Evolutionary conservation across 108 stramenopile species (phyloP), one percentile per base, ranked within the genome.

Genomic region (Skeletonema tropicum): DNA sequence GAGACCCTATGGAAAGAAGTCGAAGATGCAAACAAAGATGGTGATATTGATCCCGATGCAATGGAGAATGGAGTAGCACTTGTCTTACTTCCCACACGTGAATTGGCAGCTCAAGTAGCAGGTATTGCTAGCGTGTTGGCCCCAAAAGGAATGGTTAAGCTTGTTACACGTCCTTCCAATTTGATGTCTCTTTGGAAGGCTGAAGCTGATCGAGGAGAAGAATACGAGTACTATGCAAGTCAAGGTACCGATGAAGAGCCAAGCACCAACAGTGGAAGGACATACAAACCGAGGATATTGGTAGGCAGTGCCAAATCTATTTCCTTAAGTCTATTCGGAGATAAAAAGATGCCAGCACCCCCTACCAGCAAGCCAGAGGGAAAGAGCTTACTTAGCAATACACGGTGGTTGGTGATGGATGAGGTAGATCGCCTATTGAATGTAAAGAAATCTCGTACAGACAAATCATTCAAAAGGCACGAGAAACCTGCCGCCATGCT

Each of bases 31-130:
- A 63, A 52, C 11, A 66, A 39, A 17, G 78, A 61, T 29, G 49
- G 30, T 15, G 42, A 71, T 15, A 0, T 70, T 41, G 62, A 80
- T 32, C 64, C 78, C 25, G 68, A 82, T 57, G 84, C 76, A 19
- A 39, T 70, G 63, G 58, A 57, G 0, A 61, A 77, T 45, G 67
- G 74, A 9, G 89, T 83, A 52, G 83, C 89, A 30, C 35, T 97
- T 6, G 85, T 99, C 74, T 46, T 98, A 59, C 92, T 94, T 9
- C 98, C 98, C 38, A 97, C 96, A 10, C 75, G 97, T 29, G 98
- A 99, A 74, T 76, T 99, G 61, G 98, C 96, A 3, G 87, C 94
- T 12, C 98, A 99, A 83, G 92, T 96, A 6, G 92, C 93, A 2
- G 92, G 92, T 42, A 80, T 94, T 60, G 95, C 95, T 13, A 70